Evolutionary conservation across 495 filamentous ascomycete species (phyloP), one percentile per base, ranked within the genome.

Genomic region (Tuber brumale): DNA sequence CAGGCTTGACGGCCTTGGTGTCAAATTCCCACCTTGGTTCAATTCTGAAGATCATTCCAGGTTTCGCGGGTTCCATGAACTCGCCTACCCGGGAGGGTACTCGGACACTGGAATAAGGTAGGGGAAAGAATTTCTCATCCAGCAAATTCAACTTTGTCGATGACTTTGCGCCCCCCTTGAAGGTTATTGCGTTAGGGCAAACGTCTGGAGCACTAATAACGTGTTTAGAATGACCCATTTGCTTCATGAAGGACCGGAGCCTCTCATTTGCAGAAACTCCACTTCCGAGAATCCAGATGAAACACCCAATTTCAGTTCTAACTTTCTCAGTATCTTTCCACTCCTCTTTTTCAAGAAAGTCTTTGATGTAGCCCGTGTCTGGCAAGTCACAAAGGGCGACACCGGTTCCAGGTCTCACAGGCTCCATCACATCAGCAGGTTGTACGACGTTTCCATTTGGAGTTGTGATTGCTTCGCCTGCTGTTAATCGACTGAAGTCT

Each of bases 371-470:
- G 3, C 89, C 87, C 21, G 78, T 43, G 21, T 89, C 86, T 0
- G 93, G 93, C 9, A 99, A 70, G 76, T 97, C 95, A 74, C 95
- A 85, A 21, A 99, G 85, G 8, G 92, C 93, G 74, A 97, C 84
- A 31, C 93, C 94, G 57, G 87, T 80, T 21, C 82, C 82, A 18
- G 84, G 83, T 71, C 85, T 86, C 31, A 84, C 76, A 10, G 87
- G 85, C n/a, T 86, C 91, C 43, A 93, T 77, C 14, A 93, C 91
- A 76, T 90, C 86, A 16, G 83, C 75, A n/a, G 87, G 85, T n/a
- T 79, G 83, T 31, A 94, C 89, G 31, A 85, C 84, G 4, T 82
- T 82, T 16, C 92, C 92, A 71, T 86, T 85, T 18, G 87, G 80
- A 21, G 88, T 86, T 44, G 81, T 82, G 1, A 91, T 87, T 77